Evolutionary conservation across 2,329 filamentous ascomycete species (phyloP).

Genomic region (Fusarium dimerum): DNA sequence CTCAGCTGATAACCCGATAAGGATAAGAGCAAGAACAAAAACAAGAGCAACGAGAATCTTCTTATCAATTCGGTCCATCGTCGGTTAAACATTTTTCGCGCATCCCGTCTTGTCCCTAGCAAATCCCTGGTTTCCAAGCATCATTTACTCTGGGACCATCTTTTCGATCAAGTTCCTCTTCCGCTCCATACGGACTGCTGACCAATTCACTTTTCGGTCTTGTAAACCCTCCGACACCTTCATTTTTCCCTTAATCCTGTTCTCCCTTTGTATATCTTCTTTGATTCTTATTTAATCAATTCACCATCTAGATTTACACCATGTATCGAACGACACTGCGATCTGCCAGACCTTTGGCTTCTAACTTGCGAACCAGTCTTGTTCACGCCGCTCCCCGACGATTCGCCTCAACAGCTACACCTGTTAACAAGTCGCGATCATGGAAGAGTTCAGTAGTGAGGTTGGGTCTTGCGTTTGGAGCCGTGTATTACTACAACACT

Average conservation of each 20-base stretch:
- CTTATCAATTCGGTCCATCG: constrained; percentile 26
- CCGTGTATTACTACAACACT: constrained; percentile 94
- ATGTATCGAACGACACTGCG: constrained; percentile 58
- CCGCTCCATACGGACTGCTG: constrained; percentile 21
- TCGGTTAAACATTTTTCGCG: constrained; percentile 19
- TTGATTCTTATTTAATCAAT: neutral
- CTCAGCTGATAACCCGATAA: neutral
- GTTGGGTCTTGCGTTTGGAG: constrained; percentile 73
- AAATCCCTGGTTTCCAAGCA: constrained; percentile 20
- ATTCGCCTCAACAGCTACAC: constrained; percentile 52
- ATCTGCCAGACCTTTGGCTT: constrained; percentile 46
- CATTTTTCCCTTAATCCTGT: constrained; percentile 2
- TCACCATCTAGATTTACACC: neutral
- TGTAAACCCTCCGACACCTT: constrained; percentile 6
- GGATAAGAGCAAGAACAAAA: neutral
- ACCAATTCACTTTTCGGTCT: constrained; percentile 19
- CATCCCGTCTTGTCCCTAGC: neutral
- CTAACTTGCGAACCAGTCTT: constrained; percentile 42
- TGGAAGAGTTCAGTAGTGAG: constrained; percentile 78
- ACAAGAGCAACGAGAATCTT: neutral
- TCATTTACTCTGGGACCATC: constrained; percentile 3
- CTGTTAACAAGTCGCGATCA: constrained; percentile 68
- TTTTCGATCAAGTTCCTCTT: neutral
- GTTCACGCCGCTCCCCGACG: constrained; percentile 46
- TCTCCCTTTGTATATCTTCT: constrained; percentile 6